Evolutionary conservation across 192 early-diverging fungal genomes (phyloP).

Genomic region (Backusella tarrabulga): DNA sequence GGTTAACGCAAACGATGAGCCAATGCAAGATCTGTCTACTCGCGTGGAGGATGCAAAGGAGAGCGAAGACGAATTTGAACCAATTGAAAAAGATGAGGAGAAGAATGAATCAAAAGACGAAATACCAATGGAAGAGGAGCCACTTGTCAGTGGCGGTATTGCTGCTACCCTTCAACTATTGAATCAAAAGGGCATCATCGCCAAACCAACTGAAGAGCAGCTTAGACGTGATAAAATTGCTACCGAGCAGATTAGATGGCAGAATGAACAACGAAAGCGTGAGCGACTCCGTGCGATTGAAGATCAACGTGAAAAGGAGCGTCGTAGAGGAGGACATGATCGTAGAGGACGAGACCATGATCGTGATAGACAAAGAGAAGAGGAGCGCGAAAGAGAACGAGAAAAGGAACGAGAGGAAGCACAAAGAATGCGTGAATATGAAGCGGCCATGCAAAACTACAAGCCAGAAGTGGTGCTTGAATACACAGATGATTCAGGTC

Average conservation of each 20-base stretch:
- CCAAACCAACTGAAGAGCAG: slow-evolving; percentile 64
- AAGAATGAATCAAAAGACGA: background rate
- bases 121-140: slow-evolving; percentile 64
- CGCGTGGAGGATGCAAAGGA: slow-evolving; percentile 13
- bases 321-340: slow-evolving; percentile 42
- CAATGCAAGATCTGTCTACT: slow-evolving; percentile 23
- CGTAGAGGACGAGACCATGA: slow-evolving; percentile 36
- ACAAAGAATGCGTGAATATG: slow-evolving; percentile 67
- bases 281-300: slow-evolving; percentile 62
- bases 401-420: slow-evolving; percentile 57
- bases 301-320: slow-evolving; percentile 67
- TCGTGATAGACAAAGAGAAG: slow-evolving; percentile 30
- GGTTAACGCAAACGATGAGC: background rate
- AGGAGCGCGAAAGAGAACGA: slow-evolving; percentile 43
- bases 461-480: slow-evolving; percentile 87
- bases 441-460: slow-evolving; percentile 87
- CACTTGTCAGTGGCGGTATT: slow-evolving; percentile 75
- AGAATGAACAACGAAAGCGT: slow-evolving; percentile 63
- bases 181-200: slow-evolving; percentile 67
- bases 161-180: slow-evolving; percentile 82
- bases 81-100: background rate
- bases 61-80: background rate
- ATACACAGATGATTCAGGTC: slow-evolving; percentile 89
- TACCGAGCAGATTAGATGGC: slow-evolving; percentile 64
- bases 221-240: slow-evolving; percentile 59